Percentiles rank a stretch among this genome's conserved stretches.
phyloP scores from a whole-genome alignment of 345 rosid species.

The Brassica incana region DNA sequence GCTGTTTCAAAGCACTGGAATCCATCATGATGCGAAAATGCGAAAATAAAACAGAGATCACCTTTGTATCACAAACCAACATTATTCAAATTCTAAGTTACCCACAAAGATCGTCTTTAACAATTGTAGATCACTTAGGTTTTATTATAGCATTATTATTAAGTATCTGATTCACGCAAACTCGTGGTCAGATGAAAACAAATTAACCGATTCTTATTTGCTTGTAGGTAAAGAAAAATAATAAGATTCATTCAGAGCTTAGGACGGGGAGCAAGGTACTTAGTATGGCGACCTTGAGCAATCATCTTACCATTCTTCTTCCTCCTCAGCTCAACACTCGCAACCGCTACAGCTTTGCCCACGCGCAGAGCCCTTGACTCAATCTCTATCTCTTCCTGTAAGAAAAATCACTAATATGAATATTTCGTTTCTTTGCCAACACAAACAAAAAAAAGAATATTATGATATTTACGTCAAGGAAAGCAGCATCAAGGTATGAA shows the following conservation, averaged over 20 bases:
- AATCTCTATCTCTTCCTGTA: background rate
- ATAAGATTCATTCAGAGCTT: slow-evolving; percentile 46
- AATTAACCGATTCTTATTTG: background rate
- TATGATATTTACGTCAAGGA: slow-evolving; percentile 45
- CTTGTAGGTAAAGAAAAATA: background rate
- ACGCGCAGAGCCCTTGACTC: background rate
- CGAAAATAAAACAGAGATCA: background rate
- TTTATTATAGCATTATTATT: background rate
- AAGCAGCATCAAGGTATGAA: slow-evolving; percentile 90
- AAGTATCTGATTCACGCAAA: background rate
- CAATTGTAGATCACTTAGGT: background rate
- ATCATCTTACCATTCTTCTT: background rate
- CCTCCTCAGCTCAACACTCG: background rate
- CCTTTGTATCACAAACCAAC: background rate
- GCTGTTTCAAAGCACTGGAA: background rate
- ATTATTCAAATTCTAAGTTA: background rate
- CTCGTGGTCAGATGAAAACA: background rate
- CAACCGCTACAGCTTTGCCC: background rate
- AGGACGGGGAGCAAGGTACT: slow-evolving; percentile 60
- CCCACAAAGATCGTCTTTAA: background rate
- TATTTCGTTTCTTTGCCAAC: background rate
- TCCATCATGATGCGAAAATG: background rate
- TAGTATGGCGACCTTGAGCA: slow-evolving; percentile 74
- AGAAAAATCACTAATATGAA: background rate
- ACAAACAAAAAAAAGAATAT: background rate